Conservation (phyloP, 2,329 filamentous ascomycete genomes). For the Penicillium brasilianum region DNA sequence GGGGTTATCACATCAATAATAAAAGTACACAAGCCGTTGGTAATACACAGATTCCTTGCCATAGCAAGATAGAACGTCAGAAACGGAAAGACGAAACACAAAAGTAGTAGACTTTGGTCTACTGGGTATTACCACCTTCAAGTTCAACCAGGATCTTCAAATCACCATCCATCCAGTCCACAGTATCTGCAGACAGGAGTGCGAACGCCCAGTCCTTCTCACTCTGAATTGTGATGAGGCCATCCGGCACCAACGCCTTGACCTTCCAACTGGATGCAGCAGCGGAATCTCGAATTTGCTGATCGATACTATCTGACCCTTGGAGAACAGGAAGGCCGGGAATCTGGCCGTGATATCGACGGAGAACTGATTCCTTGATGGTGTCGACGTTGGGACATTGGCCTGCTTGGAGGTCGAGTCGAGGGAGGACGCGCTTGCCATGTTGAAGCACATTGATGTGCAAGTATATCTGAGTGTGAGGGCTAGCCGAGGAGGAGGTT, state of each 20-base stretch:
- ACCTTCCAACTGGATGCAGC: constrained; percentile 37
- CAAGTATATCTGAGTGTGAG: constrained; percentile 37
- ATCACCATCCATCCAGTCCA: constrained; percentile 55
- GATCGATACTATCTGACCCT: constrained; percentile 17
- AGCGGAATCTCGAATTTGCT: constrained; percentile 23
- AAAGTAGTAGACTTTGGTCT: constrained; percentile 3
- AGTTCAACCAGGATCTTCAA: constrained; percentile 50
- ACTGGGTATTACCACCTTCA: constrained; percentile 23
- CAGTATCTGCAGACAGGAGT: constrained; percentile 47
- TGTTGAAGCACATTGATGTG: constrained; percentile 45
- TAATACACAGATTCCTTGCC: constrained; percentile 10
- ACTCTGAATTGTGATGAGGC: constrained; percentile 44
- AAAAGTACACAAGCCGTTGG: constrained; percentile 3
- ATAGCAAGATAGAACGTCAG: background rate
- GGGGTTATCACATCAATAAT: background rate
- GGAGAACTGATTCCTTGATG: constrained; percentile 39
- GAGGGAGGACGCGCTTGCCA: constrained; percentile 47
- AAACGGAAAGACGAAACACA: background rate
- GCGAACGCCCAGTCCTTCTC: constrained; percentile 53
- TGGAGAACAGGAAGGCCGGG: constrained; percentile 30
- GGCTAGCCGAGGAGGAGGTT: background rate
- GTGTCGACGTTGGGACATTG: constrained; percentile 43
- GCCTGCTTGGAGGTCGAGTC: constrained; percentile 42
- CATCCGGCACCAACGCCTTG: constrained; percentile 50
- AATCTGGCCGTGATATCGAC: constrained; percentile 39